Base-by-base conservation (phyloP, 345 rosid genomes). In the Sisymbrium irio region DNA sequence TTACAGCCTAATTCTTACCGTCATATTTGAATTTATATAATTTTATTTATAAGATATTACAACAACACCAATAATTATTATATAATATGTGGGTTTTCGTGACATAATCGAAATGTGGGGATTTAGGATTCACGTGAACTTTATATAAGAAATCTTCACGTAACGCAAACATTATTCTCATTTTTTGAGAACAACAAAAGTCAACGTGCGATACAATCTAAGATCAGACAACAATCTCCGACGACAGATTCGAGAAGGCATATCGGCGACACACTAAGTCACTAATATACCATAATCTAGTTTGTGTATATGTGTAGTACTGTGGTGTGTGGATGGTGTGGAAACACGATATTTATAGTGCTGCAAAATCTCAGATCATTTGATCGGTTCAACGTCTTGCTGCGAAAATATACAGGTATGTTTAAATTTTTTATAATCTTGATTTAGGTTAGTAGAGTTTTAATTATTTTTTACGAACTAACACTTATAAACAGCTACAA, bases 101-200 rank as follows among this genome's bases (percentile, higher is more conserved):
- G 35, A 27, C 19, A 53, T 53, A 54, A 54, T 54, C 37, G 28
- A 54, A 54, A 54, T 28, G 37, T 28, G 37, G 59, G 37, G 25
- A 1, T 22, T 22, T 22, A 3, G 25, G 25, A 22, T 54, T 9
- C 11, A 28, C 19, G 36, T 54, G 19, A 28, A 54, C 37, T 28
- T 54, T 54, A 28, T 54, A 28, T 54, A 28, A 54, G 37, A 37
- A 28, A 54, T 54, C 59, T 54, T 54, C 59, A 54, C 59, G 37
- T 54, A n/a, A n/a, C n/a, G n/a, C n/a, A n/a, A n/a, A n/a, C n/a
- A n/a, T 28, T 54, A 54, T 28, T 54, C 14, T 54, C 59, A 10
- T 54, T 28, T 7, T 54, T 28, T 19, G 3, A 54, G 58, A 53
- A 27, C 36, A 54, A 54, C 36, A 54, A 54, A 54, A 54, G 37